Percentiles rank a stretch among this genome's conserved stretches.
Evolutionary conservation across 2,329 filamentous ascomycete species (phyloP).

Genomic region (Fusarium sacchari): DNA sequence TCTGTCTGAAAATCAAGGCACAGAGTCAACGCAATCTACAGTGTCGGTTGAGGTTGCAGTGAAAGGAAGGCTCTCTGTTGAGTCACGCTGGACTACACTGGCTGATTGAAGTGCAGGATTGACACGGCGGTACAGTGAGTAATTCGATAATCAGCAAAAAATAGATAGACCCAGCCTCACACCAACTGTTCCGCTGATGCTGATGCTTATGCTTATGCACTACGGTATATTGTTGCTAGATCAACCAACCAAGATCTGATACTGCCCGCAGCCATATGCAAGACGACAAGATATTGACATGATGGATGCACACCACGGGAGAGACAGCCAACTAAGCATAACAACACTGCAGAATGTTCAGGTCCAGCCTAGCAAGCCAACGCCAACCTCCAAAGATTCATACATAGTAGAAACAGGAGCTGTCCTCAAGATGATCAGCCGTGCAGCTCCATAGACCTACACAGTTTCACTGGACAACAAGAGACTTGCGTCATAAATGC

Average conservation of each 20-base stretch:
- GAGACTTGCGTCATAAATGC: slow-evolving; percentile 22
- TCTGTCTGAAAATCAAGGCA: slow-evolving; percentile 22
- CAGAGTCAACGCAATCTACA: slow-evolving; percentile 24
- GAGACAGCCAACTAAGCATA: not conserved
- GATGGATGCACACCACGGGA: slow-evolving; percentile 25
- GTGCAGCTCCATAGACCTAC: not conserved
- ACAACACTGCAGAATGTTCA: not conserved
- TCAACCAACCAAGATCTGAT: slow-evolving; percentile 20
- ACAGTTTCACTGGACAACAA: slow-evolving; percentile 6
- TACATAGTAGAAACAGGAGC: not conserved
- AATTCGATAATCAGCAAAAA: slow-evolving; percentile 23
- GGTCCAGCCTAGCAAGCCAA: not conserved
- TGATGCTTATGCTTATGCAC: not conserved
- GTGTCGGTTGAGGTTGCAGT: slow-evolving; percentile 3
- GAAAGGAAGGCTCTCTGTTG: not conserved
- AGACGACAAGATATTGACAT: slow-evolving; percentile 18
- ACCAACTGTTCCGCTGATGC: slow-evolving; percentile 9
- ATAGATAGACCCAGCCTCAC: slow-evolving; percentile 5
- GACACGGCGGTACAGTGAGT: slow-evolving; percentile 11
- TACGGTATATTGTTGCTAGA: slow-evolving; percentile 5
- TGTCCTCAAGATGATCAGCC: not conserved
- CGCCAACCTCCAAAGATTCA: not conserved
- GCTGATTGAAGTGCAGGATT: not conserved
- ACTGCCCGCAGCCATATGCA: slow-evolving; percentile 18
- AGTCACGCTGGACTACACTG: not conserved